Evolutionary conservation across 2,329 filamentous ascomycete genomes (phyloP), one percentile per base, ranked within the genome.

Genomic region (Aspergillus tamarii): DNA sequence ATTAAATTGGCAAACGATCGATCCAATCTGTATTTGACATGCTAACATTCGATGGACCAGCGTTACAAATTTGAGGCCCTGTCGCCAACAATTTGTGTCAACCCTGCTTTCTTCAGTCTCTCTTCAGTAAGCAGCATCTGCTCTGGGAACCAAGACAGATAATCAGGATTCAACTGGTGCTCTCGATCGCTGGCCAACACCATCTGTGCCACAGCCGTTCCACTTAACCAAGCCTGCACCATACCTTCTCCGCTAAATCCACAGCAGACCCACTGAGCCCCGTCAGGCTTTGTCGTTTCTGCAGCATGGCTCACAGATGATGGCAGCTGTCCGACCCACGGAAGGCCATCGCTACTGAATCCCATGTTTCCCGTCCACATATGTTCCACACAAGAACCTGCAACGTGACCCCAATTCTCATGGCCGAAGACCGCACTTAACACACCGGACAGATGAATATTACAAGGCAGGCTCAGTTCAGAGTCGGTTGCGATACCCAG

Each of bases 401-500:
- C 26, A 11, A 71, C 64, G 7, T 45, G 11, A 2, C 69, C 69
- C 70, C 71, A 74, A n/a, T 69, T 60, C 23, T 71, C 55, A 2
- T 61, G 60, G 2, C 69, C 73, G 52, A 76, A 76, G 7, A 75
- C 48, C 0, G 66, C 71, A 30, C 69, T 65, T 34, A 76, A 41
- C 0, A 69, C 68, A 2, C 72, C 72, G 0, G 69, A 72, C 0
- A 76, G 67, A 60, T 75, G 72, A 7, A 73, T 70, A 12, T 72
- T 71, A 21, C 65, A 66, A 50, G 71, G 68, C 2, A 72, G 50
- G 32, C 67, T 73, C 43, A 72, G 41, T 9, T 70, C 68, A 8
- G 74, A 73, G 68, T 88, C 85, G 16, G 84, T 81, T 46, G 80
- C 80, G 1, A 82, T 66, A 0, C 84, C 85, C 0, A 87, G 50